Conservation (phyloP, 306 rosid species). For the Vigna reflexopilosa region DNA sequence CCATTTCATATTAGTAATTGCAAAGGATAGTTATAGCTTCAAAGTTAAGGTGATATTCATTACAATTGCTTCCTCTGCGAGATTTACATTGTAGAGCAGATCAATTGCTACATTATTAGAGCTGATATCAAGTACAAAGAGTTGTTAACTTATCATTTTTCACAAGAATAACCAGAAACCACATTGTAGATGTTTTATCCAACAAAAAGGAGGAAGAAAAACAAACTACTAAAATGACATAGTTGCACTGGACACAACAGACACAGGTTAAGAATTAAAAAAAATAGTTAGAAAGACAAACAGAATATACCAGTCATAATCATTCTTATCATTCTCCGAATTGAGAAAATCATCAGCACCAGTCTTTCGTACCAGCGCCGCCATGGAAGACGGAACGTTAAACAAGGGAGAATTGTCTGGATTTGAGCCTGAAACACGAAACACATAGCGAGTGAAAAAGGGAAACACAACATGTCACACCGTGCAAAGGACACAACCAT, state of each 20-base stretch:
- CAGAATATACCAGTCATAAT: conserved; percentile 85
- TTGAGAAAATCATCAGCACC: conserved; percentile 86
- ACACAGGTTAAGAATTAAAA: conserved; percentile 21
- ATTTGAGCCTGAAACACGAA: conserved; percentile 58
- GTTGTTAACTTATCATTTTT: background rate
- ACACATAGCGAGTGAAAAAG: conserved; percentile 12
- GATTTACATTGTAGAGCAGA: background rate
- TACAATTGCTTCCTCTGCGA: background rate
- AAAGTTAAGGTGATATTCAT: background rate
- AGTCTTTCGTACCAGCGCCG: conserved; percentile 64
- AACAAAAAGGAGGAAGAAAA: conserved; percentile 9
- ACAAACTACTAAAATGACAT: conserved; percentile 1
- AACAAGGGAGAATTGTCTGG: conserved; percentile 64
- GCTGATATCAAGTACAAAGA: conserved; percentile 32
- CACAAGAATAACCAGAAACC: conserved; percentile 10
- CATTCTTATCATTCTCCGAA: conserved; percentile 83
- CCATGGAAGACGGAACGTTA: conserved; percentile 58
- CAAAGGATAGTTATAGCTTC: background rate
- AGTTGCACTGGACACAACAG: background rate
- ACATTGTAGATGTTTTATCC: conserved; percentile 26
- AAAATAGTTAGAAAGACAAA: background rate
- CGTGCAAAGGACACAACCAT: conserved; percentile 5
- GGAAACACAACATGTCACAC: background rate
- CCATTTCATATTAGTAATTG: conserved; percentile 1
- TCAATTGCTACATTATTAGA: conserved; percentile 6